Evolutionary conservation across 176 grass and related monocot species (phyloP), one percentile per base, ranked within the genome.

Genomic region (Avena sativa): DNA sequence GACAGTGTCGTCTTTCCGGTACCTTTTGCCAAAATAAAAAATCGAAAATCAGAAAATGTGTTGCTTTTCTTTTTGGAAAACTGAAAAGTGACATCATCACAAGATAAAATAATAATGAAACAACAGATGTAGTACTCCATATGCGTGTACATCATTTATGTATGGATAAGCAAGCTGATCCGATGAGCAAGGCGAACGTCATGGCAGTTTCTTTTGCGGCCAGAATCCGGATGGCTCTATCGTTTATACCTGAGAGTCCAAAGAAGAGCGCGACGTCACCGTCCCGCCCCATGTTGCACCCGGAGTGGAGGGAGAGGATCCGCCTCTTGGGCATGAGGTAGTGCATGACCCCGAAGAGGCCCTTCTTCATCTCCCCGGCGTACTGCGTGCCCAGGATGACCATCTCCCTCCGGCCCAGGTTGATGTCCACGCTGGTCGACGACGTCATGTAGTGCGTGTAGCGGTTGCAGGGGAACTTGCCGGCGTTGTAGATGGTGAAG

Each of bases 291-390:
- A 99, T 92, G 86, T 99, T 99, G 94, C 97, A 91, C 8, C 97
- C 97, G 72, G 97, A 99, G 85, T 99, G 97, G 71, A 99, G 76
- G 79, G 97, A 96, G 82, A 99, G 94, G 85, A 99, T 99, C 3
- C 79, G 85, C 13, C 97, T 87, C 76, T 91, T 96, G 87, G 97
- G 97, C 97, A 99, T 99, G 87, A 99, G 97, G 90, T 99, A 99
- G 92, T 99, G 97, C 97, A 99, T 99, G 87, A 99, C 85, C 56
- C 97, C 84, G 91, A 99, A 99, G 55, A 99, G 92, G 2, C 97
- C 97, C 87, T 99, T 99, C 94, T 99, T 99, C 97, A 99, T 99
- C 94, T 99, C 97, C 71, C 97, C 97, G 34, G 97, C 97, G 86
- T 99, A 99, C 86, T 99, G 97, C 75, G 97, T 99, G 83, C 97